Base-by-base conservation (phyloP, 495 filamentous ascomycete genomes). In the Aspergillus diversus region DNA sequence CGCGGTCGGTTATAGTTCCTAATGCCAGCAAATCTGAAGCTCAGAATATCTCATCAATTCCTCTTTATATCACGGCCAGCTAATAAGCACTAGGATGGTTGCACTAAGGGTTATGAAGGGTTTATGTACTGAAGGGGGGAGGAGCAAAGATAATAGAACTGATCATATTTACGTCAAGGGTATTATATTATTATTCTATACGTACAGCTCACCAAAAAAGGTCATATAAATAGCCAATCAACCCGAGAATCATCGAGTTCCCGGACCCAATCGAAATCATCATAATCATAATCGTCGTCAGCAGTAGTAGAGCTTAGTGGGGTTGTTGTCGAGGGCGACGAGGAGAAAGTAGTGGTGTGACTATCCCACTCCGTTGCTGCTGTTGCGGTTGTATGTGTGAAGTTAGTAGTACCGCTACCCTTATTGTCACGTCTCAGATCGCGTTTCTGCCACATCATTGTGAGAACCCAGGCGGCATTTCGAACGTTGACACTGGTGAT, bases 151-250 rank as follows among this genome's bases (percentile, higher is more conserved):
- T 9, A 35, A 56, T 39, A 15, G 6, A 50, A 49, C 13, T 33
- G 56, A 21, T 59, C 13, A 39, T 51, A 7, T 21, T 16, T 50
- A 50, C 47, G 21, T 50, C 16, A 50, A n/a, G n/a, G 47, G 47
- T 50, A 50, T 50, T 50, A 43, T 12, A 50, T 48, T 37, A 49
- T 48, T 8, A 60, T 64, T 64, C 67, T 67, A 50, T 65, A 66
- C 58, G 66, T 61, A 31, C 33, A 65, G 46, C 37, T 32, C 16
- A 57, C 57, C 16, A 7, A 52, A 60, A 17, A 59, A 21, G 42
- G 61, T 75, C 61, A 81, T 50, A 81, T 81, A 58, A 81, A 81
- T 6, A 81, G 54, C 79, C 79, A 81, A 56, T 81, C 79, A 15
- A 79, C 71, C 7, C 73, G 66, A 9, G 77, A 80, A 60, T 76